A percentile compares a stretch with the other conserved stretches of the same genome.
Conservation (phyloP, 306 rosid species). For the Malus asiatica region DNA sequence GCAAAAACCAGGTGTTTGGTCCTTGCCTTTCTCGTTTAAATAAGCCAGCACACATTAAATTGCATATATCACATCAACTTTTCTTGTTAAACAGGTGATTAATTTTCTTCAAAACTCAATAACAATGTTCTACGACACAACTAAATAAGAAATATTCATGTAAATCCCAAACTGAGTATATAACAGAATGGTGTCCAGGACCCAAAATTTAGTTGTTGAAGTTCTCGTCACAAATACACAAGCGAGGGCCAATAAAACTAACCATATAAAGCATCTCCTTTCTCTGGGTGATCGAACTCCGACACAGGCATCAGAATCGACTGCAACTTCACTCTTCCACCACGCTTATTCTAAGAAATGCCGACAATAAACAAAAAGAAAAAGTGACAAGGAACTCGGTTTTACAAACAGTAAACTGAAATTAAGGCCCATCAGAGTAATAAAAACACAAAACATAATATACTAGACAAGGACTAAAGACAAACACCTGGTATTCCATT, state of each 20-base stretch:
- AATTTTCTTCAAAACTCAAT: not conserved
- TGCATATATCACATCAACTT: too few relatives aligned
- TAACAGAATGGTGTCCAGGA: too few relatives aligned
- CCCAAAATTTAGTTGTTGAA: not conserved
- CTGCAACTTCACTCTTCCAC: slow-evolving; percentile 82
- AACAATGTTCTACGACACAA: not conserved
- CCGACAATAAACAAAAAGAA: not conserved
- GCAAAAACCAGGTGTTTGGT: not conserved
- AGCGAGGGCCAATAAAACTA: not conserved
- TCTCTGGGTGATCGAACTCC: slow-evolving; percentile 31
- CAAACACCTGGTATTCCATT: slow-evolving; percentile 81
- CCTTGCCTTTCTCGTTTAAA: too few relatives aligned
- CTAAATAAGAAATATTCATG: not conserved
- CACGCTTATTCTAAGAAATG: slow-evolving; percentile 60
- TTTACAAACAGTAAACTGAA: not conserved
- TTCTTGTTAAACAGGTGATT: not conserved
- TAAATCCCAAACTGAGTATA: too few relatives aligned
- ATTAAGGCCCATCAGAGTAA: not conserved
- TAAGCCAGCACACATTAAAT: not conserved
- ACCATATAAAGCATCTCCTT: slow-evolving; percentile 35
- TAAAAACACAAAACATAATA: not conserved
- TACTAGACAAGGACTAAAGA: not conserved
- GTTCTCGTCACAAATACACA: not conserved
- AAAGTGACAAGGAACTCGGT: not conserved
- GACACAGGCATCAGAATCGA: slow-evolving; percentile 38